Base-by-base conservation (phyloP, 306 rosid species). In the Oxytropis ochrocephala region DNA sequence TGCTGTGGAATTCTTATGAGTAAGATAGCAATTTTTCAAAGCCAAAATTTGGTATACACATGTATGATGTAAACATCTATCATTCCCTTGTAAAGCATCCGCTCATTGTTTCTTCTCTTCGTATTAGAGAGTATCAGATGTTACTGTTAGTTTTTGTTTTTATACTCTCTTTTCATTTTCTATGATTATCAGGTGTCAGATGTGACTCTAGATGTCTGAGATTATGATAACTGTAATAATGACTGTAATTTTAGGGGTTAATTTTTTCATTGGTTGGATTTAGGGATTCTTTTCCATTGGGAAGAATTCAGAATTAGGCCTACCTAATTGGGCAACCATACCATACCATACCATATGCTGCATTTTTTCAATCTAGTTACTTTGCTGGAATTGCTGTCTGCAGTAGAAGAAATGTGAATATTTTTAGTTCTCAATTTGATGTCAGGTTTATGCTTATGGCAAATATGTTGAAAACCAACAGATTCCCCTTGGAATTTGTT, bases 31-130 rank as follows among this genome's bases (percentile, higher is more conserved):
- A 21, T 24, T 24, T 24, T 4, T 24, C 29, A 24, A 24, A 1
- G 3, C 3, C 29, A 24, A 24, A 24, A 49, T 59, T 76, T 50
- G 57, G 30, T 38, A 19, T 11, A 3, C 24, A 36, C 43, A 58
- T 36, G 47, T 24, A 24, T 24, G 29, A 24, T 24, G 29, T 2
- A 24, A 24, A 24, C 29, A 24, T 24, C 29, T 4, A 24, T 24
- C 67, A 33, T 74, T 42, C 42, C 73, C 21, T 66, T 78, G 78
- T 78, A 72, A 64, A 55, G 74, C 50, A 13, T 71, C 32, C 24
- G 7, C 16, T 27, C 59, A n/a, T 29, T 32, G 51, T 62, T 6
- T 43, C 9, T 29, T 59, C 27, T 42, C 1, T 12, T 9, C 1
- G 17, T 39, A 18, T 47, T 18, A 50, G 69, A 5, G 48, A 61